Conservation (phyloP, 768 basidiomycete genomes). For the Amanita exitialis region DNA sequence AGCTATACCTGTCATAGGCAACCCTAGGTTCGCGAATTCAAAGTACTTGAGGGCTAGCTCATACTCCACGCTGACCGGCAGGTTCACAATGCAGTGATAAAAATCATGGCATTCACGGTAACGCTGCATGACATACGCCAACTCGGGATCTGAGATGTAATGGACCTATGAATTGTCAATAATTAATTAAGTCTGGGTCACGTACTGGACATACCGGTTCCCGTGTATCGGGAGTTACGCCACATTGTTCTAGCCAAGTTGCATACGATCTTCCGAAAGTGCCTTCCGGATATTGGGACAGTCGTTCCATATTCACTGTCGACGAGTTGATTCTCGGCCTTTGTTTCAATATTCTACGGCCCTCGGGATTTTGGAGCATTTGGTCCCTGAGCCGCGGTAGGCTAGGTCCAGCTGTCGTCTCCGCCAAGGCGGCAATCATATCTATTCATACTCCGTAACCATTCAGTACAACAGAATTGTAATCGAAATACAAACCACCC, state of each 20-base stretch:
- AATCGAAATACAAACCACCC: slow-evolving; percentile 52
- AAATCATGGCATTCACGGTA: slow-evolving; percentile 98
- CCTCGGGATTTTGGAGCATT: slow-evolving; percentile 76
- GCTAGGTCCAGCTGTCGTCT: slow-evolving; percentile 79
- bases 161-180: slow-evolving; percentile 55
- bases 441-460: slow-evolving; percentile 35
- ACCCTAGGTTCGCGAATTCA: slow-evolving; percentile 84
- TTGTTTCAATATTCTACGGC: slow-evolving; percentile 73
- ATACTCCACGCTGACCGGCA: slow-evolving; percentile 84
- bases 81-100: slow-evolving; percentile 83
- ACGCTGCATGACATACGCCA: slow-evolving; percentile 96
- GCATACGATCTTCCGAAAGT: slow-evolving; percentile 83
- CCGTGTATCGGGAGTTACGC: slow-evolving; percentile 89
- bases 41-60: slow-evolving; percentile 94
- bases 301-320: slow-evolving; percentile 61
- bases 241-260: slow-evolving; percentile 82
- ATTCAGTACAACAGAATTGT: not conserved
- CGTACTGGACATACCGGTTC: slow-evolving; percentile 52
- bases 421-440: slow-evolving; percentile 91
- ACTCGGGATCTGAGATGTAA: slow-evolving; percentile 89
- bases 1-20: slow-evolving; percentile 81
- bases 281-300: slow-evolving; percentile 62
- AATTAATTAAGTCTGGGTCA: not conserved
- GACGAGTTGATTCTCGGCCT: slow-evolving; percentile 72
- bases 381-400: slow-evolving; percentile 65